Evolutionary conservation across 495 filamentous ascomycete species (phyloP).

Genomic region (Penicillium steckii): DNA sequence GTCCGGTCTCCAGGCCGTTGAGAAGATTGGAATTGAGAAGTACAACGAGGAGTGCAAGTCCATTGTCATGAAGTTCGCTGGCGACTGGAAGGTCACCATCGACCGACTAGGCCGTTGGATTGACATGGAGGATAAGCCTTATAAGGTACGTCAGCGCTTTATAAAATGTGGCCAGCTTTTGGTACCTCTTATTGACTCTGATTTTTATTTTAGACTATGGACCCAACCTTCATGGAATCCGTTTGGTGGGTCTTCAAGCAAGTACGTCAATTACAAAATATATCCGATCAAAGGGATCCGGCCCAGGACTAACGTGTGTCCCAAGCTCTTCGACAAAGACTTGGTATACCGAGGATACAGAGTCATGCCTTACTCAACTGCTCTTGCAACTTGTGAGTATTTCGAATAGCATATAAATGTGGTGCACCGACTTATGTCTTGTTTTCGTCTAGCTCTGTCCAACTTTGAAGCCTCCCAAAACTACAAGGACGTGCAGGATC

Average conservation of each 20-base stretch:
- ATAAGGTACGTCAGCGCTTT: conserved; percentile 61
- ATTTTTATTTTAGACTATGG: conserved; percentile 68
- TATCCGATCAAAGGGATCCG: neutral
- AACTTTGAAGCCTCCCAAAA: conserved; percentile 96
- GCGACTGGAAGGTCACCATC: conserved; percentile 88
- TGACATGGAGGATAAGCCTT: conserved; percentile 91
- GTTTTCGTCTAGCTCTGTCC: conserved; percentile 48
- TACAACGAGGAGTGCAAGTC: conserved; percentile 93
- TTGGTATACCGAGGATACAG: conserved; percentile 84
- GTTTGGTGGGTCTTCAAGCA: conserved; percentile 94
- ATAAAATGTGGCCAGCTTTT: neutral
- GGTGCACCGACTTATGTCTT: neutral
- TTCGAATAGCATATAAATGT: neutral
- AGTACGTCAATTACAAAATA: neutral
- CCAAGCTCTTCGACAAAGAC: conserved; percentile 80
- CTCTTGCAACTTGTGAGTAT: conserved; percentile 61
- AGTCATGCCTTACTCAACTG: conserved; percentile 95
- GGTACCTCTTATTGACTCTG: neutral
- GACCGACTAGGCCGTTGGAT: conserved; percentile 94
- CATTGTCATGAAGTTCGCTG: conserved; percentile 91
- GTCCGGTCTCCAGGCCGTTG: conserved; percentile 83
- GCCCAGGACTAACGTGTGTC: neutral
- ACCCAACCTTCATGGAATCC: conserved; percentile 91
- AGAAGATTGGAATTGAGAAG: conserved; percentile 79
- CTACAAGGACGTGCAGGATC: conserved; percentile 90